Evolutionary conservation across 192 early-diverging fungal genomes (phyloP), one percentile per base, ranked within the genome.

Genomic region (Irineochytrium annulatum): DNA sequence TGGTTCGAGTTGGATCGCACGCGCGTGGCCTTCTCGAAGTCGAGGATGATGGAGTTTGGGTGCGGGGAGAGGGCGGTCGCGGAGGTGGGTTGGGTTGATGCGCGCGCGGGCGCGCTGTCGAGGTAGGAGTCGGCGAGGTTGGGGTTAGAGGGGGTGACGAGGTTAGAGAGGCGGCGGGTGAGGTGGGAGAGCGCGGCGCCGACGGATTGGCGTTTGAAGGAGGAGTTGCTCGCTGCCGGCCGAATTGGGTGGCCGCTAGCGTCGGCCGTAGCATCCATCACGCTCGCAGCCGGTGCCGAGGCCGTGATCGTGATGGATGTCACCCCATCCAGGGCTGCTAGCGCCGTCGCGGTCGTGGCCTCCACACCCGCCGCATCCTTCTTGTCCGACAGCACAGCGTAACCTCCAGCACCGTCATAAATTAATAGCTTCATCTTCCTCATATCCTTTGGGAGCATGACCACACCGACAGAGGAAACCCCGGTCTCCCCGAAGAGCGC

Each of bases 401-500:
- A n/a, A n/a, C 11, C 37, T n/a, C 11, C 11, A 24, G 6, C 46
- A 8, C 46, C 46, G 22, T 49, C 46, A 22, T 49, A 49, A 24
- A 49, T 49, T 8, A 49, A 22, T 14, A 24, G 13, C 46, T 49
- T 49, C 11, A 49, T 8, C 26, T 49, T 49, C 11, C 6, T 22
- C 8, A 49, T 49, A 22, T 49, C 46, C 46, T 49, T 49, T 22
- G 46, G 46, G 6, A 24, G 17, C 46, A 49, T 49, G 17, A 49
- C n/a, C n/a, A 24, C 46, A 49, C 13, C 11, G 46, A 24, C 24
- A 14, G 46, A 5, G 46, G 24, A 49, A 24, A 24, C 11, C 46
- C 46, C n/a, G n/a, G n/a, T n/a, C n/a, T n/a, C n/a, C n/a, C n/a
- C n/a, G 6, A 49, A 24, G 11, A 49, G 46, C 46, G 13, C 46